Evolutionary conservation across 306 rosid species (phyloP).

Genomic region (Abrus pulchellus): DNA sequence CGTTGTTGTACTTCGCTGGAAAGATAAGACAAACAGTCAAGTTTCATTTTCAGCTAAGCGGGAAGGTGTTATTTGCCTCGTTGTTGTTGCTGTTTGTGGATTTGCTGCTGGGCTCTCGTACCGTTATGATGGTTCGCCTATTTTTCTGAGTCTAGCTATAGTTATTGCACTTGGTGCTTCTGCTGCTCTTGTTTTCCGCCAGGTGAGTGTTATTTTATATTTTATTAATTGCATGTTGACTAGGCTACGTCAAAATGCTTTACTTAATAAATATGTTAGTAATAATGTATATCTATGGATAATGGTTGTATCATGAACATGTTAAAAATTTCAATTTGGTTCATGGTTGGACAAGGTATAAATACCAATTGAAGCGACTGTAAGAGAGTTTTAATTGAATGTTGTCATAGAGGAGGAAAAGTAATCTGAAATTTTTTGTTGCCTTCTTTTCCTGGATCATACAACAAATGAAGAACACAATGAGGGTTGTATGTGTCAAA

Average conservation of each 20-base stretch:
- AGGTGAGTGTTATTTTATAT: slow-evolving; percentile 60
- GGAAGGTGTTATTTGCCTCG: slow-evolving; percentile 86
- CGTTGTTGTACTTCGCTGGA: slow-evolving; percentile 90
- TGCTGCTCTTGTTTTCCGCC: slow-evolving; percentile 75
- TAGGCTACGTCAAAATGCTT: slow-evolving; percentile 12
- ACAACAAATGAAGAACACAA: slow-evolving; percentile 34
- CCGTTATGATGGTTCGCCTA: slow-evolving; percentile 59
- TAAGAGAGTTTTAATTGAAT: slow-evolving; percentile 22
- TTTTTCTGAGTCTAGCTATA: slow-evolving; percentile 60
- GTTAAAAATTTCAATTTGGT: not conserved
- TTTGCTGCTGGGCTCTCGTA: slow-evolving; percentile 80
- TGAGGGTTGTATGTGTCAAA: slow-evolving; percentile 40
- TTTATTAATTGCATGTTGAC: slow-evolving; percentile 22
- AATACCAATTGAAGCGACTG: not conserved
- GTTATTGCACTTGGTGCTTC: slow-evolving; percentile 64
- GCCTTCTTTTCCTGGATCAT: slow-evolving; percentile 41
- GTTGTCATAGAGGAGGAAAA: slow-evolving; percentile 7
- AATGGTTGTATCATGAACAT: slow-evolving; percentile 15
- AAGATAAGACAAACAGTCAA: slow-evolving; percentile 62
- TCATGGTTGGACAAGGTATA: slow-evolving; percentile 9
- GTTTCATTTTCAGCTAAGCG: slow-evolving; percentile 66
- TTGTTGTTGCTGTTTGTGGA: slow-evolving; percentile 70
- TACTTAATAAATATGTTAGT: not conserved
- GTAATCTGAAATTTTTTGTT: slow-evolving; percentile 25
- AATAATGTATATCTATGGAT: slow-evolving; percentile 4